Conservation (phyloP, 306 rosid genomes). For the Notholithocarpus densiflorus region DNA sequence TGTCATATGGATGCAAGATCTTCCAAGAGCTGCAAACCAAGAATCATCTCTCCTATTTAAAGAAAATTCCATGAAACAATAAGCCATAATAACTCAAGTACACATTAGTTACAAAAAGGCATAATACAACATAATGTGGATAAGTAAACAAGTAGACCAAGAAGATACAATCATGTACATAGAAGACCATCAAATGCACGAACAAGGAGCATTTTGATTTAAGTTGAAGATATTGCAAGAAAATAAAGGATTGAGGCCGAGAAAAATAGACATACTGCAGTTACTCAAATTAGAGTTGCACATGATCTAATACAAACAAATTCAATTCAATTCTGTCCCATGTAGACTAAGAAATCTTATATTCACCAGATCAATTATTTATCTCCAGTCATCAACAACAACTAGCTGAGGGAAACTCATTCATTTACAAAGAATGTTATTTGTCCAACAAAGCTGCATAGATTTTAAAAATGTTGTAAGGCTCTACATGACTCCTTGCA, state of each 20-base stretch:
- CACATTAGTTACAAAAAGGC: neutral
- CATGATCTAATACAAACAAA: neutral
- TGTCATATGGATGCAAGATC: conserved; percentile 86
- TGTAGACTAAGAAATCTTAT: neutral
- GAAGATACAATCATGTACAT: neutral
- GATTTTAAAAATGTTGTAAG: neutral
- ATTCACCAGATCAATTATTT: neutral
- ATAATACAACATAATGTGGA: neutral
- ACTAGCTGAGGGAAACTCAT: neutral
- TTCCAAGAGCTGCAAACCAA: conserved; percentile 92
- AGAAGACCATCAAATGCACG: neutral
- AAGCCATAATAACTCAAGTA: neutral
- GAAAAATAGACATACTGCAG: neutral
- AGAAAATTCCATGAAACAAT: conserved; percentile 15
- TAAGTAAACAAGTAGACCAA: neutral
- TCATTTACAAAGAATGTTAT: neutral
- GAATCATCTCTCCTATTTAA: conserved; percentile 76
- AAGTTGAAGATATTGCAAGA: conserved; percentile 10
- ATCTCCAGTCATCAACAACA: neutral
- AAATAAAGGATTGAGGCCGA: conserved; percentile 4
- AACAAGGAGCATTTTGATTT: neutral
- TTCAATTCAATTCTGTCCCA: neutral
- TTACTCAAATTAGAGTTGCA: too few relatives aligned
- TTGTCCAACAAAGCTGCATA: neutral
- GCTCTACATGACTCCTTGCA: neutral